Evolutionary conservation across 1,284 basidiomycete genomes (phyloP), one percentile per base, ranked within the genome.

Genomic region (Mycena sp.): DNA sequence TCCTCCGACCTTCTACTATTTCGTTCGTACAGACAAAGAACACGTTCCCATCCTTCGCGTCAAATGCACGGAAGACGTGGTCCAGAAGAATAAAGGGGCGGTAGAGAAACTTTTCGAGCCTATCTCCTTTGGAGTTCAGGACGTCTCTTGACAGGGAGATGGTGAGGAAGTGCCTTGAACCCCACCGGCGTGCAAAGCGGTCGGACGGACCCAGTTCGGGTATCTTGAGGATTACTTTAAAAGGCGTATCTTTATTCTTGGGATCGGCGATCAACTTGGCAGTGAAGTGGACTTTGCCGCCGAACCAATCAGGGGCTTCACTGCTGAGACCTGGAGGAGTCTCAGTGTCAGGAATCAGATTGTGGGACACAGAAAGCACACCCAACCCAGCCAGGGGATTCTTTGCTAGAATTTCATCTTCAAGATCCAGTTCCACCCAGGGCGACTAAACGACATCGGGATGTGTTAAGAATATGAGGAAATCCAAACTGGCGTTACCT

Each of bases 371-470:
- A 44, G 6, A 51, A 12, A 45, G 9, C 45, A 28, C 52, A 66
- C 65, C 81, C 10, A 83, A 69, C 21, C 74, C 77, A 7, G 71
- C 73, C 32, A 73, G 70, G 12, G 70, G 61, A 49, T 79, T 62
- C 9, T 65, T 59, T 0, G 46, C 54, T 10, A 80, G 67, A 19
- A 69, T 70, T 21, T 70, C 70, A 56, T 81, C 79, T 65, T 85
- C 83, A 10, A 68, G 70, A 61, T 84, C 81, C 17, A 84, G 70
- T 65, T 83, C 82, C 54, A 62, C 64, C 81, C 81, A 85, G 6
- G 83, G 83, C 30, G 74, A 76, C 83, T 84, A 38, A 14, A 26
- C 32, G 6, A 3, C 23, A 19, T 54, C 23, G 49, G 44, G 12
- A 2, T 3, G 63, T 25, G 23, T n/a, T 51, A 7, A 50, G n/a